Percentiles rank a stretch among this genome's conserved stretches.
Conservation (phyloP, 192 early-diverging fungal genomes). For the Mortierella antarctica region DNA sequence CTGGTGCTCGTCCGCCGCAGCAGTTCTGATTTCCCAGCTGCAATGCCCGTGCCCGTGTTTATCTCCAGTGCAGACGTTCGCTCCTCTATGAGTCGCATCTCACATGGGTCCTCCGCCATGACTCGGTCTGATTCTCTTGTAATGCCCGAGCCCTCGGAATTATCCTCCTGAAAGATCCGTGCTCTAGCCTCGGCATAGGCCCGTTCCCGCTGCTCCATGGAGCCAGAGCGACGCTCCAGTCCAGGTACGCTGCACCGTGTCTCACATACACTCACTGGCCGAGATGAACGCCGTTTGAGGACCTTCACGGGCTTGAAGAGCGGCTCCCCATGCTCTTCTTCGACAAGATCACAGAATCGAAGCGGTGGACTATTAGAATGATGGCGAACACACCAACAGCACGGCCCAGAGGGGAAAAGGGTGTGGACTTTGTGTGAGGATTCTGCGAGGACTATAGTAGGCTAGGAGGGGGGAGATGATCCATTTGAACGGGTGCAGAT, state of each 20-base stretch:
- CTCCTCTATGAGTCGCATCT: too few relatives aligned
- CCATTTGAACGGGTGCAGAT: background rate
- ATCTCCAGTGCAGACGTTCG: too few relatives aligned
- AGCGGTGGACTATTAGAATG: constrained; percentile 37
- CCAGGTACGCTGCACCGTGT: background rate
- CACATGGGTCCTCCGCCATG: background rate
- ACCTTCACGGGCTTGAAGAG: constrained; percentile 53
- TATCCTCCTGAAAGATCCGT: constrained; percentile 66
- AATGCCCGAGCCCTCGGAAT: background rate
- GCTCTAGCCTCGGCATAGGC: constrained; percentile 77
- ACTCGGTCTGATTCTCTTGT: background rate
- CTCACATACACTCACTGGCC: constrained; percentile 18
- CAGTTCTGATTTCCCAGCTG: background rate
- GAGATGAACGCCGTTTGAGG: constrained; percentile 50
- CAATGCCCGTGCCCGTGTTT: background rate
- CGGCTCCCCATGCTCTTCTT: constrained; percentile 39
- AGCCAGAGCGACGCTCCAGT: constrained; percentile 33
- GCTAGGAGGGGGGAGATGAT: background rate
- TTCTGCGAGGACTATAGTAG: background rate
- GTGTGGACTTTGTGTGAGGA: background rate
- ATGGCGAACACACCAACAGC: background rate
- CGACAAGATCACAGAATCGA: constrained; percentile 59
- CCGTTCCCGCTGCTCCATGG: constrained; percentile 71
- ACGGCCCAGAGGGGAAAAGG: background rate
- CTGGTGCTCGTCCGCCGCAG: background rate